Conservation (phyloP, 2,329 filamentous ascomycete species). For the Verticillium nonalfalfae region DNA sequence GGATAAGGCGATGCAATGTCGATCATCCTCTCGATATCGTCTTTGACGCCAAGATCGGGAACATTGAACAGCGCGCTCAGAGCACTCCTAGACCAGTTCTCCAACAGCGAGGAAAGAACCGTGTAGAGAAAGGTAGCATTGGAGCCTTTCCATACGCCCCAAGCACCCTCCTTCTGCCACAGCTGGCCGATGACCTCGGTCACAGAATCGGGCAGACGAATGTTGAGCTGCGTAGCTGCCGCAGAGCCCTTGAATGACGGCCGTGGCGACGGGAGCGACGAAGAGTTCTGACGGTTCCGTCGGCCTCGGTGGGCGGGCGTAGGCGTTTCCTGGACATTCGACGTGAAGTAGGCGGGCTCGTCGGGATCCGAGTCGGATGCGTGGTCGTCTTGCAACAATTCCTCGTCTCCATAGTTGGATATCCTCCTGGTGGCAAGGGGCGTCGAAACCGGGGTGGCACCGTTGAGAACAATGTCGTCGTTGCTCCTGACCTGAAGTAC, state of each 20-base stretch:
- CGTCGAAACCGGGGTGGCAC: constrained; percentile 20
- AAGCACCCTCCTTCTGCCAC: constrained; percentile 83
- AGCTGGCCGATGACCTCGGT: constrained; percentile 81
- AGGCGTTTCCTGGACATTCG: constrained; percentile 51
- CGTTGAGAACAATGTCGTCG: constrained; percentile 25
- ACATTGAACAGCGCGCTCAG: constrained; percentile 88
- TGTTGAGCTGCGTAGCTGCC: constrained; percentile 55
- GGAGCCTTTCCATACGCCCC: constrained; percentile 91
- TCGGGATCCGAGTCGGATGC: constrained; percentile 69
- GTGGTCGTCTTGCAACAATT: constrained; percentile 27
- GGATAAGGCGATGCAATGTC: constrained; percentile 74
- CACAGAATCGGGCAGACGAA: constrained; percentile 73
- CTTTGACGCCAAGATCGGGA: constrained; percentile 72
- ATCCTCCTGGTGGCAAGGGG: constrained; percentile 18
- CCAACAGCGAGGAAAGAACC: constrained; percentile 76
- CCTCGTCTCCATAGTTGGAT: constrained; percentile 19
- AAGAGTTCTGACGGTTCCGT: constrained; percentile 20
- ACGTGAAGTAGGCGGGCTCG: constrained; percentile 80
- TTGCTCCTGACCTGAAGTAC: constrained; percentile 71
- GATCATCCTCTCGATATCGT: constrained; percentile 69
- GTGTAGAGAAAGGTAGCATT: constrained; percentile 92
- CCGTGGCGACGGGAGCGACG: constrained; percentile 23
- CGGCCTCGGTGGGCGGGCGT: constrained; percentile 32
- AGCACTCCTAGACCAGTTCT: constrained; percentile 87
- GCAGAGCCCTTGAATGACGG: constrained; percentile 25